Conservation (phyloP, 2,329 filamentous ascomycete genomes). For the Aspergillus fumigatiaffinis region DNA sequence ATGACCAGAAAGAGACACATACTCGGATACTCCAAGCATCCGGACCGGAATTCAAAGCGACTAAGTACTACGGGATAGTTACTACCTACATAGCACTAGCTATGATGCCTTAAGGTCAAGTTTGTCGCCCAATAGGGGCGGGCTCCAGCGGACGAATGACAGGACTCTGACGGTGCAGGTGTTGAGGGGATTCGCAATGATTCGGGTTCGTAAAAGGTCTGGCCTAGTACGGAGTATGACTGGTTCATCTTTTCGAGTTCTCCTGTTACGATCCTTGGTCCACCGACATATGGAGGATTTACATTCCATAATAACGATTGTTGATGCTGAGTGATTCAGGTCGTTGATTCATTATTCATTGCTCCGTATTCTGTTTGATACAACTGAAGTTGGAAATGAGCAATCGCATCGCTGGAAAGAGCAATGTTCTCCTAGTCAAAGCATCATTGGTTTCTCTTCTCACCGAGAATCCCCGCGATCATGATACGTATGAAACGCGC, state of each 20-base stretch:
- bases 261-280: background rate
- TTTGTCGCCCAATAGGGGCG: background rate
- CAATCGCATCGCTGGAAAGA: background rate
- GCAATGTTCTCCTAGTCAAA: background rate
- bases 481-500: background rate
- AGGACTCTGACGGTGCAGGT: constrained; percentile 18
- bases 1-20: background rate
- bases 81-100: background rate
- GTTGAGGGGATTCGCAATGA: constrained; percentile 5
- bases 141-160: constrained; percentile 23
- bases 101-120: no score
- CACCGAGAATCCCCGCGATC: background rate
- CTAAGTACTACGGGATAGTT: background rate
- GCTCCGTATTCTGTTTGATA: no score
- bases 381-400: background rate
- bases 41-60: background rate
- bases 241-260: background rate
- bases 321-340: no score
- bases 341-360: background rate
- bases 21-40: background rate
- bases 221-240: no score
- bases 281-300: background rate
- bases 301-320: background rate
- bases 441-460: background rate
- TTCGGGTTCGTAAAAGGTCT: constrained; percentile 1